phyloP scores from a whole-genome alignment of 768 basidiomycete genomes.

The Boletus subcaerulescens region DNA sequence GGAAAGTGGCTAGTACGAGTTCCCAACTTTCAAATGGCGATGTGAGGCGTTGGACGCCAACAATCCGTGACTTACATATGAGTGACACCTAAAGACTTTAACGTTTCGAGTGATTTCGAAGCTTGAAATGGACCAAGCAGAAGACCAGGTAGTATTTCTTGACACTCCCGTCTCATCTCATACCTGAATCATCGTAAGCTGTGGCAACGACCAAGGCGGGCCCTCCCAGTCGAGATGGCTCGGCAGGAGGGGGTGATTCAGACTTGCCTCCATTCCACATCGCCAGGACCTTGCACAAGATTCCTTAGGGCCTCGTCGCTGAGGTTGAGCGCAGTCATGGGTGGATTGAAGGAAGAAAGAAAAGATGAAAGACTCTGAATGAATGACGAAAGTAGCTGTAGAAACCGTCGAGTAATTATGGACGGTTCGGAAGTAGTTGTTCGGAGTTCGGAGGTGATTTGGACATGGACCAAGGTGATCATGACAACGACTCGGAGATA shows the following conservation, averaged over 20 bases:
- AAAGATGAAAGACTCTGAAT: not conserved
- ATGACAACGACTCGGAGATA: slow-evolving; percentile 56
- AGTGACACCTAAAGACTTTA: slow-evolving; percentile 65
- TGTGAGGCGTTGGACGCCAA: not conserved
- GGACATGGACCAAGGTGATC: slow-evolving; percentile 47
- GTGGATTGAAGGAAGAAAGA: not conserved
- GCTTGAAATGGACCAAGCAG: slow-evolving; percentile 86
- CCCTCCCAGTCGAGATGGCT: not conserved
- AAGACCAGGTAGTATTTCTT: slow-evolving; percentile 83
- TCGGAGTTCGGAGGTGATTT: slow-evolving; percentile 28
- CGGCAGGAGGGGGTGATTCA: not conserved
- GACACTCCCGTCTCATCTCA: slow-evolving; percentile 94
- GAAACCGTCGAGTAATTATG: not conserved
- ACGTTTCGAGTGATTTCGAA: slow-evolving; percentile 74
- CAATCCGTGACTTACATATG: slow-evolving; percentile 59
- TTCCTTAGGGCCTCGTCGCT: slow-evolving; percentile 46
- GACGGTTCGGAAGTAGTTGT: slow-evolving; percentile 16
- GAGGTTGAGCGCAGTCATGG: slow-evolving; percentile 23
- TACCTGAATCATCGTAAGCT: slow-evolving; percentile 49
- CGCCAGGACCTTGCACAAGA: slow-evolving; percentile 74
- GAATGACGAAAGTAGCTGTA: not conserved
- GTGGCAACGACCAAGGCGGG: not conserved
- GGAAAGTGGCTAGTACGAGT: not conserved
- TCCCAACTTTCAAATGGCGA: not conserved
- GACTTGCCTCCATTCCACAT: slow-evolving; percentile 79